phyloP scores from a whole-genome alignment of 176 grass and related monocot species.

The Tuctoria greenei region DNA sequence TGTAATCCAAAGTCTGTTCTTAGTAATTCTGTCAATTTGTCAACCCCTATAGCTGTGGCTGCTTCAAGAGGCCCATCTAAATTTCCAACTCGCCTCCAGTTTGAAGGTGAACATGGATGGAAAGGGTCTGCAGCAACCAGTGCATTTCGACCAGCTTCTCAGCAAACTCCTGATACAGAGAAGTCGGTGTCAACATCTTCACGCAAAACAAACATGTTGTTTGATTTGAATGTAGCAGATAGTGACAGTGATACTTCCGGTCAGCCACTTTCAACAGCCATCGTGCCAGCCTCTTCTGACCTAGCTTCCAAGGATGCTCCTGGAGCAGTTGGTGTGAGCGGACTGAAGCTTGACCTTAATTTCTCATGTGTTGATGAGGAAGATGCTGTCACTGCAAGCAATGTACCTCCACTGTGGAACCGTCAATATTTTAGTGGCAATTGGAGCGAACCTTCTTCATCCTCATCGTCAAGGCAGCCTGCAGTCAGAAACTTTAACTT shows the following conservation, averaged over 20 bases:
- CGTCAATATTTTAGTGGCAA: conserved; percentile 28
- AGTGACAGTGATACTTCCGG: conserved; percentile 44
- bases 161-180: conserved; percentile 44
- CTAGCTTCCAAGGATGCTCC: conserved; percentile 42
- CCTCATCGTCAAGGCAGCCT: conserved; percentile 54
- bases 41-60: conserved; percentile 64
- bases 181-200: conserved; percentile 40
- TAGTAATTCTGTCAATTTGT: conserved; percentile 48
- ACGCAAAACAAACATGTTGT: conserved; percentile 40
- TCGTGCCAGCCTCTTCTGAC: conserved; percentile 33
- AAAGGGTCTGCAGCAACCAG: conserved; percentile 85
- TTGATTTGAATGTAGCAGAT: conserved; percentile 62
- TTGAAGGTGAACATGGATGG: conserved; percentile 65
- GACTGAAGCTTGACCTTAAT: conserved; percentile 57
- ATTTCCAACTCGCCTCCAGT: conserved; percentile 55
- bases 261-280: conserved; percentile 35
- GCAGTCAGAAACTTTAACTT: conserved; percentile 63
- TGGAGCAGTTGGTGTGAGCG: conserved; percentile 25
- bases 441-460: conserved; percentile 48
- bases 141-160: conserved; percentile 61
- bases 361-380: conserved; percentile 44
- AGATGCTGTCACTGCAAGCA: conserved; percentile 18
- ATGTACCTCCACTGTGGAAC: conserved; percentile 35
- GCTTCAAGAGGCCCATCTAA: conserved; percentile 59
- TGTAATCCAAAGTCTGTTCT: conserved; percentile 36